Evolutionary conservation across 2,329 filamentous ascomycete species (phyloP), one percentile per base, ranked within the genome.

Genomic region (Fusarium redolens): DNA sequence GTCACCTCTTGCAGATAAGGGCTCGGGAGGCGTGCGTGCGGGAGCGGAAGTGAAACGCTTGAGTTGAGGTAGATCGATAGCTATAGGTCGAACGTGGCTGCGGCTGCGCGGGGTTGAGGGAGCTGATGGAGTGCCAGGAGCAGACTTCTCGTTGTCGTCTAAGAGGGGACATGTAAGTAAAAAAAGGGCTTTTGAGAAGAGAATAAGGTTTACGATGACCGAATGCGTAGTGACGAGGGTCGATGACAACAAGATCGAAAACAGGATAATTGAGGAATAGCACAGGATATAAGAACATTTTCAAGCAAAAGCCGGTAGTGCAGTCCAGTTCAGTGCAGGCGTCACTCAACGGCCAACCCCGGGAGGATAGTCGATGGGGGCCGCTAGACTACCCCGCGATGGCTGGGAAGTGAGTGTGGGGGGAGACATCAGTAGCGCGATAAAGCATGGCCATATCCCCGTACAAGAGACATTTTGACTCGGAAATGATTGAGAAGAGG

Each of bases 1-100:
- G 78, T 91, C 89, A 58, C 89, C 89, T 61, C 89, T 84, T 48
- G 86, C 89, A 31, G 89, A 89, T 28, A 91, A 79, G 69, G 85
- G 86, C 70, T 85, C 85, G 28, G 82, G 84, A 25, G 84, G 84
- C 30, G 84, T 87, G 74, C 82, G 82, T 50, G 81, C 77, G 54
- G 82, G 81, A 54, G 83, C 78, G 67, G 80, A 80, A 52, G 81
- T 84, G 68, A 83, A 75, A 64, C 82, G 85, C 71, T 80, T 83
- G 50, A 80, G 72, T 31, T 81, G 75, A 30, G 87, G 86, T 7
- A 87, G 73, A 69, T 88, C 85, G 66, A 89, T 90, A 44, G 85
- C 81, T 73, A 90, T 89, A 55, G 89, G 88, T 43, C 82, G 82
- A 75, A 83, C 86, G 75, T 65, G 59, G 55, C 59, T 75, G 35